Evolutionary conservation across 2,329 filamentous ascomycete genomes (phyloP), one percentile per base, ranked within the genome.

Genomic region (Endoconidiophora laricicola): DNA sequence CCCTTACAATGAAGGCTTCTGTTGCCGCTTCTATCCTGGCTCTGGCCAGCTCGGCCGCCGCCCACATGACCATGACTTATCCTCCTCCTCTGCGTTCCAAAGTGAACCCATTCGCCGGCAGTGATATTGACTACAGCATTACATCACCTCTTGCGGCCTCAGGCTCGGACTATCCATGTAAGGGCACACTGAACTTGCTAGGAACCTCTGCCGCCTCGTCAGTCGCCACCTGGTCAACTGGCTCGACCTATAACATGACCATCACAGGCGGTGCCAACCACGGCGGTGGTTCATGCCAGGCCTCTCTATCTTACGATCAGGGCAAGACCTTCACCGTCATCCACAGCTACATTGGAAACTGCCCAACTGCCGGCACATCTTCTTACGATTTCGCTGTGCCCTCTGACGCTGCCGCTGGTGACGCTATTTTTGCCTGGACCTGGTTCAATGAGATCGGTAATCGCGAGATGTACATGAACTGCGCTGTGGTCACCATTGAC

Each of bases 401-500:
- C 6, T 62, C 65, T 2, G 76, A 81, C 56, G 75, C 77, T 1
- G 76, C 77, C n/a, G 59, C 64, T 54, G 68, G 64, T 63, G 73
- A 79, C 33, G 81, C 77, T 52, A 62, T 88, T 42, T 73, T 88
- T 46, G 77, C 78, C 37, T 90, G 85, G 85, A 78, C 77, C 23
- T 85, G 81, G 81, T 81, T 83, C 66, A 86, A 86, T 69, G 68
- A 78, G 56, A 64, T 82, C 39, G 83, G 84, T 23, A 87, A 87
- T 65, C 74, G 84, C 44, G 84, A 90, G 62, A 84, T 83, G 75
- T 91, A 91, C 72, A 86, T 86, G 81, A 86, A 86, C 66, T 91
- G 85, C 60, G 83, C 84, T 6, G 70, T 74, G 47, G 73, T 88
- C 57, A 76, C 73, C 54, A 78, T 87, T 60, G 64, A 61, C 49